phyloP scores from a whole-genome alignment of 306 rosid genomes.

The Cicer pinnatifidum region DNA sequence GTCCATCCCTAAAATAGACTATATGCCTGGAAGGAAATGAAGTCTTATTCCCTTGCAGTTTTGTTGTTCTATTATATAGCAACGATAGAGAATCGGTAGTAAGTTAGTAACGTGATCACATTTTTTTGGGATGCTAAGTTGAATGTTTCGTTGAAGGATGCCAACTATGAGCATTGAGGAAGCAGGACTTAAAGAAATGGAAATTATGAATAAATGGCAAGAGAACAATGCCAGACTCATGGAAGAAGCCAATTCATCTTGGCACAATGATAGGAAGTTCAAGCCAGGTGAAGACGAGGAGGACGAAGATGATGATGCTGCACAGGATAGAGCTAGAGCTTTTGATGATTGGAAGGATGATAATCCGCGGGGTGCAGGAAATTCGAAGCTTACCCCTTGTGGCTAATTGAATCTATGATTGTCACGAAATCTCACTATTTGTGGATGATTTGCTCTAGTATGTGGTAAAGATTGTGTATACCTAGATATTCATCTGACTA shows the following conservation, averaged over 20 bases:
- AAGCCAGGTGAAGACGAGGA: constrained; percentile 64
- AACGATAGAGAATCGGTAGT: constrained; percentile 3
- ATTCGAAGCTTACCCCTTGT: constrained; percentile 91
- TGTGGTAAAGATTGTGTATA: constrained; percentile 36
- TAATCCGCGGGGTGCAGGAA: constrained; percentile 95
- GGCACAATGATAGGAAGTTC: constrained; percentile 76
- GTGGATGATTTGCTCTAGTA: constrained; percentile 27
- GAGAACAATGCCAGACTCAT: constrained; percentile 74
- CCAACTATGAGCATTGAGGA: constrained; percentile 99
- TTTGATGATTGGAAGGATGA: constrained; percentile 99
- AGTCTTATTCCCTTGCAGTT: constrained; percentile 2
- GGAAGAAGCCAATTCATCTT: constrained; percentile 85
- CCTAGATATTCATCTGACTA: constrained; percentile 22
- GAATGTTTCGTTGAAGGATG: constrained; percentile 60
- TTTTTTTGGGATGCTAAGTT: constrained; percentile 45
- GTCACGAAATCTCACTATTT: constrained; percentile 22
- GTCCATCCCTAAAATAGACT: not conserved
- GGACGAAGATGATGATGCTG: constrained; percentile 83
- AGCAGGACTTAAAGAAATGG: constrained; percentile 96
- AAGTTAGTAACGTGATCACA: not conserved
- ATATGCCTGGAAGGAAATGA: constrained; percentile 27
- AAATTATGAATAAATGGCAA: constrained; percentile 95
- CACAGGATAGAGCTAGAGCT: constrained; percentile 88
- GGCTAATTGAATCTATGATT: constrained; percentile 53
- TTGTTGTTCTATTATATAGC: constrained; percentile 12